Base-by-base conservation (phyloP, 306 rosid species). In the Cucurbita pepo region DNA sequence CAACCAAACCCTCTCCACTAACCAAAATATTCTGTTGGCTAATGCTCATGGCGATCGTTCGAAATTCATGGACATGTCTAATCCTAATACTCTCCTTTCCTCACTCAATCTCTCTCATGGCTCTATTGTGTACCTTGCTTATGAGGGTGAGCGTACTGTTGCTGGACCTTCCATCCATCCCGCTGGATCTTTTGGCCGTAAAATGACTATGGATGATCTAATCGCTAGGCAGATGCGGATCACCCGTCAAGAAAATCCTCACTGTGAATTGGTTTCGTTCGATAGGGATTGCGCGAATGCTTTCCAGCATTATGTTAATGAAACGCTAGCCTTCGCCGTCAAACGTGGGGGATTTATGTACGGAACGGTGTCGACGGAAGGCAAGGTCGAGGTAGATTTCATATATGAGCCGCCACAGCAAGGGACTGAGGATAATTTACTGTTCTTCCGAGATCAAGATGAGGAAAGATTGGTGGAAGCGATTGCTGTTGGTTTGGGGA, bases 181-280 rank as follows among this genome's bases (percentile, higher is more conserved):
- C 0, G 89, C 97, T 13, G 99, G 99, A 6, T 91, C 97, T 6
- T 95, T 95, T 69, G 99, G 99, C 48, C 89, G 96, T 5, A 95
- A 91, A 85, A 95, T 95, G 99, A 95, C 99, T 7, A 91, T 95
- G 99, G 99, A 91, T 51, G 99, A 95, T 73, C 91, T 95, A 22
- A 89, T 95, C 76, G 99, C 99, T 3, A 91, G 84, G 74, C 99
- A 95, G 86, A 88, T 88, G 95, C 88, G 91, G 36, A 88, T 95
- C 59, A 59, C 88, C 10, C 95, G 95, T 59, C 99, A 95, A 34
- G 99, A 95, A 77, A 87, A 77, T 52, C 91, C 99, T 0, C 95
- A 95, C 72, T 89, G 99, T 58, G 92, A 91, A 34, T 81, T 85
- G 54, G 97, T 89, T 55, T 95, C 99, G 4, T 91, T 95, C 63